These are phyloP conservation scores for Aspergillus melleus DNA, from an alignment of 2,329 filamentous ascomycete genomes.

Conservation along the genomic window DNA sequence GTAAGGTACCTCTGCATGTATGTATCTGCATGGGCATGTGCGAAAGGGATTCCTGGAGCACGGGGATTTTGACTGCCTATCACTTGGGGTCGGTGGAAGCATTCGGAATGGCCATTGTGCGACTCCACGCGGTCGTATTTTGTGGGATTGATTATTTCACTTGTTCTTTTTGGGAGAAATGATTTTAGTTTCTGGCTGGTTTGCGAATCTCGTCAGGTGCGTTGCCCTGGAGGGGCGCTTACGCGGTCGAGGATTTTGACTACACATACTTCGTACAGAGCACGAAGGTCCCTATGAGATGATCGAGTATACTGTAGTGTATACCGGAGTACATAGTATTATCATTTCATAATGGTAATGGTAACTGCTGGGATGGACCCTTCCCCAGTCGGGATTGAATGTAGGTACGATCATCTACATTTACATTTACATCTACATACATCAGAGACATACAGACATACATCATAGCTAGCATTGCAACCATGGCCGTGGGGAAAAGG, in stretches of 20 bases:
- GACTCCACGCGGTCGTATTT: neutral
- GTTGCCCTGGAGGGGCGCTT: neutral
- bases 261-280: too few relatives aligned
- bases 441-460: neutral
- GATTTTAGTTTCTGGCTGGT: neutral
- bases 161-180: too few relatives aligned
- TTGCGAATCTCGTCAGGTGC: neutral
- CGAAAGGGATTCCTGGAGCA: slow-evolving; percentile 4
- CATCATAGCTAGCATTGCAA: neutral
- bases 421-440: neutral
- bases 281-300: too few relatives aligned
- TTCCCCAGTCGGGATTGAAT: neutral
- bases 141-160: neutral
- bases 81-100: slow-evolving; percentile 7
- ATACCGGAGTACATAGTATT: too few relatives aligned
- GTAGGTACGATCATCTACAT: neutral
- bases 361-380: too few relatives aligned
- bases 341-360: too few relatives aligned
- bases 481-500: neutral
- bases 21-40: slow-evolving; percentile 14
- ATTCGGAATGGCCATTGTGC: neutral
- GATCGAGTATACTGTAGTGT: too few relatives aligned
- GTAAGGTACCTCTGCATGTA: slow-evolving; percentile 20
- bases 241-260: neutral
- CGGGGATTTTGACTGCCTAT: slow-evolving; percentile 20